These are phyloP conservation scores for Penicillium maclennaniae DNA, from an alignment of 495 filamentous ascomycete species.

Conservation along the genomic window DNA sequence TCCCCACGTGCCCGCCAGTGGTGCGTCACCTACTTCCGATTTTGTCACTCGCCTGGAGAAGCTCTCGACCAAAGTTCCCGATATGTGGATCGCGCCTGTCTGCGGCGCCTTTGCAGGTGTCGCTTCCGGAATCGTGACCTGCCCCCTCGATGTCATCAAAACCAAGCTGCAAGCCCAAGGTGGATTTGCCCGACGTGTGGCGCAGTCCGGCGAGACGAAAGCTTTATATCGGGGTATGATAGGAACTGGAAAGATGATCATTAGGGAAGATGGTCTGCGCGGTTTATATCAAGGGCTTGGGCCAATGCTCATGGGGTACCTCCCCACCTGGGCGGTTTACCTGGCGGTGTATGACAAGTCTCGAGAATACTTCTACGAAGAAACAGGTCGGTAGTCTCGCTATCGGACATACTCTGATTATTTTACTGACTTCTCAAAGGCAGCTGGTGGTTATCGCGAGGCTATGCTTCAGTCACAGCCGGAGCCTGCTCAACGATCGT, in stretches of 20 bases:
- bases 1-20: slow-evolving; percentile 16
- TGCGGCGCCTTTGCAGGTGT: slow-evolving; percentile 86
- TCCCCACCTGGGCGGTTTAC: slow-evolving; percentile 98
- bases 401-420: not conserved
- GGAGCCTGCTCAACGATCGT: slow-evolving; percentile 88
- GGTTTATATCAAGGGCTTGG: slow-evolving; percentile 93
- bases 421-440: slow-evolving; percentile 30
- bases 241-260: slow-evolving; percentile 81
- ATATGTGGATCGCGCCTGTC: slow-evolving; percentile 57
- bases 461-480: slow-evolving; percentile 79
- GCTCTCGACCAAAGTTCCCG: slow-evolving; percentile 47
- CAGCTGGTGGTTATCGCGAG: slow-evolving; percentile 58
- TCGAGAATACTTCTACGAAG: slow-evolving; percentile 65
- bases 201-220: slow-evolving; percentile 43
- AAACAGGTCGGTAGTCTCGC: slow-evolving; percentile 53
- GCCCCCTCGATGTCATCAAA: slow-evolving; percentile 98
- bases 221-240: slow-evolving; percentile 76
- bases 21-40: slow-evolving; percentile 23
- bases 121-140: slow-evolving; percentile 89
- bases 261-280: slow-evolving; percentile 78
- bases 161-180: slow-evolving; percentile 97
- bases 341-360: slow-evolving; percentile 90
- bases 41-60: slow-evolving; percentile 54
- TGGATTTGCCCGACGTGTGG: slow-evolving; percentile 55
- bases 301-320: slow-evolving; percentile 89